These are phyloP conservation scores for Cladophialophora immunda DNA, from an alignment of 2,329 filamentous ascomycete genomes.

Conservation along the genomic window DNA sequence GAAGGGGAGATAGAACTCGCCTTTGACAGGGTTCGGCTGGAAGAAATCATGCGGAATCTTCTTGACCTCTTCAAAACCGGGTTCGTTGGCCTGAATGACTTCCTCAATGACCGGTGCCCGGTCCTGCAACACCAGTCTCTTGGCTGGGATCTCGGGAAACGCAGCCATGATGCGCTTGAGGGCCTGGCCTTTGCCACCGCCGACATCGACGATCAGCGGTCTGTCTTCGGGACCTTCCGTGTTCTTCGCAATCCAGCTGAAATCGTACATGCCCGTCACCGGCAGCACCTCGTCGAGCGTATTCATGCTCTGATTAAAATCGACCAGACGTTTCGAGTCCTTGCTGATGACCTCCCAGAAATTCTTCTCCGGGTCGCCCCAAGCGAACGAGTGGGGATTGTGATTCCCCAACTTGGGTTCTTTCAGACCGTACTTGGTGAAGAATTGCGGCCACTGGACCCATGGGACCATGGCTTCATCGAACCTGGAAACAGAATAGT, in stretches of 20 bases:
- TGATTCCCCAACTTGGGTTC: constrained; percentile 1
- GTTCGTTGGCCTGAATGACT: constrained; percentile 2
- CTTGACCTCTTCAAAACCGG: constrained; percentile 1
- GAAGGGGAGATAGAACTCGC: constrained; percentile 2
- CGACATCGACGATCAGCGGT: neutral
- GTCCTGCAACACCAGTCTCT: constrained; percentile 1
- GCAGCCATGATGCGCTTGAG: constrained; percentile 3
- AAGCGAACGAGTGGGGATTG: neutral
- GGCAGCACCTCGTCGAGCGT: constrained; percentile 36
- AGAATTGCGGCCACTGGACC: constrained; percentile 1
- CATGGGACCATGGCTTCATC: constrained; percentile 3
- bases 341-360: constrained; percentile 2
- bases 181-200: constrained; percentile 1
- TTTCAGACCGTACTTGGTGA: constrained; percentile 1
- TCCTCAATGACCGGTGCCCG: constrained; percentile 1
- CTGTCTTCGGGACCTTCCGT: neutral
- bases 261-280: constrained; percentile 38
- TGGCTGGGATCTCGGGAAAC: neutral
- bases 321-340: constrained; percentile 5
- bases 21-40: constrained; percentile 1
- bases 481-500: constrained; percentile 2
- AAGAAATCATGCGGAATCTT: constrained; percentile 3
- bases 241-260: constrained; percentile 13
- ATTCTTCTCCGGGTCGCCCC: constrained; percentile 1
- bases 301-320: constrained; percentile 40